A percentile compares a stretch with the other conserved stretches of the same genome.
Conservation (phyloP, 371 early-diverging fungal genomes). For the Mortierella sp. region DNA sequence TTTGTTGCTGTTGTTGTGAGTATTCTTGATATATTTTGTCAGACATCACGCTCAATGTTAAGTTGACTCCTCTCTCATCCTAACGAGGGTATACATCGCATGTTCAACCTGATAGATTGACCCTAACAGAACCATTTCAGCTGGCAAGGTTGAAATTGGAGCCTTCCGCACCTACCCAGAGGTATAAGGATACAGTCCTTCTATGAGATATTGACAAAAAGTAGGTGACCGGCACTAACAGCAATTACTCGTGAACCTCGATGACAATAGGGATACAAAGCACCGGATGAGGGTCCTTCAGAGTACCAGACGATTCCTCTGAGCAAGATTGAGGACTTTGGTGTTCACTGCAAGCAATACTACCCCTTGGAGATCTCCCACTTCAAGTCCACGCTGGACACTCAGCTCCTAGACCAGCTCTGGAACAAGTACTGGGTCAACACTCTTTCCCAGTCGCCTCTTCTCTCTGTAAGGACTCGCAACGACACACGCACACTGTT, state of each 20-base stretch:
- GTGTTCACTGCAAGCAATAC: constrained; percentile 95
- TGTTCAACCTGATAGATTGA: constrained; percentile 78
- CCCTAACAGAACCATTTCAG: constrained; percentile 96
- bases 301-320: constrained; percentile 91
- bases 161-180: constrained; percentile 97
- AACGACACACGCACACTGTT: background rate
- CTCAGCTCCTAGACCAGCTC: constrained; percentile 87
- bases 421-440: constrained; percentile 99
- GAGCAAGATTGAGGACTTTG: constrained; percentile 97
- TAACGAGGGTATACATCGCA: background rate
- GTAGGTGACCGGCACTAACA: no score
- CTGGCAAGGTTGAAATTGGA: constrained; percentile 98
- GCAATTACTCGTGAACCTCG: background rate
- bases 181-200: constrained; percentile 53
- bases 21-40: background rate
- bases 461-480: constrained; percentile 80
- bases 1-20: constrained; percentile 95
- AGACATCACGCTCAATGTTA: no score
- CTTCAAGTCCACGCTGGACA: constrained; percentile 94
- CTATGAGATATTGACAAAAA: no score
- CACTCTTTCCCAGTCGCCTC: constrained; percentile 92
- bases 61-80: background rate
- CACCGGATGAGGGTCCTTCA: constrained; percentile 80
- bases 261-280: constrained; percentile 77
- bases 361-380: constrained; percentile 93